Evolutionary conservation across 495 filamentous ascomycete species (phyloP).

Genomic region (Talaromyces trachyspermus): DNA sequence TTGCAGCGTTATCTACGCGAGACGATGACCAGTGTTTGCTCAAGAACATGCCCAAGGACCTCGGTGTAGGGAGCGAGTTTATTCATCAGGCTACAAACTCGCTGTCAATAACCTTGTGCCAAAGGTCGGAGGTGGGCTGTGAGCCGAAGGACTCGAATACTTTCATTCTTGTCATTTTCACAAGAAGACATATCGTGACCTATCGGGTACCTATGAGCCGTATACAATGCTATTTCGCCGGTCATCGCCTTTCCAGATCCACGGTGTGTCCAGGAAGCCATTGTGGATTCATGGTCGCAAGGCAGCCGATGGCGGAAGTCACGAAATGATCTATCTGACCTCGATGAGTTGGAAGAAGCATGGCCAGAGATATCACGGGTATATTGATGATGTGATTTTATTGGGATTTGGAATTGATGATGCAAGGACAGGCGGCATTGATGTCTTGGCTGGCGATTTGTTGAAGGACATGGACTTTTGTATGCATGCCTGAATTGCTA

Average conservation of each 20-base stretch:
- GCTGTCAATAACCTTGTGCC: constrained; percentile 43
- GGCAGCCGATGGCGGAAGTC: constrained; percentile 10
- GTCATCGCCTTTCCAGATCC: constrained; percentile 37
- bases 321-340: constrained; percentile 44
- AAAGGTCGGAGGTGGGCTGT: constrained; percentile 36
- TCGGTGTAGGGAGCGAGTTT: constrained; percentile 20
- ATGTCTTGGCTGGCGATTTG: constrained; percentile 40
- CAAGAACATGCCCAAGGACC: constrained; percentile 28
- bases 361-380: constrained; percentile 40
- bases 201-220: constrained; percentile 47
- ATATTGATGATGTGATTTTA: constrained; percentile 42
- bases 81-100: constrained; percentile 53
- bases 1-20: constrained; percentile 19
- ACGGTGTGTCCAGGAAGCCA: constrained; percentile 41
- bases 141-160: constrained; percentile 32
- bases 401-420: constrained; percentile 46
- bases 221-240: constrained; percentile 43
- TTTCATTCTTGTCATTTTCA: constrained; percentile 45
- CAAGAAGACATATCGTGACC: constrained; percentile 38
- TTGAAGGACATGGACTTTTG: constrained; percentile 30
- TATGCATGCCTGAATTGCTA: background rate
- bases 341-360: constrained; percentile 43
- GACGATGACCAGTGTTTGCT: constrained; percentile 33
- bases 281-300: constrained; percentile 43
- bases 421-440: constrained; percentile 30